Base-by-base conservation (phyloP, 306 rosid species). In the Dryas alaskensis region DNA sequence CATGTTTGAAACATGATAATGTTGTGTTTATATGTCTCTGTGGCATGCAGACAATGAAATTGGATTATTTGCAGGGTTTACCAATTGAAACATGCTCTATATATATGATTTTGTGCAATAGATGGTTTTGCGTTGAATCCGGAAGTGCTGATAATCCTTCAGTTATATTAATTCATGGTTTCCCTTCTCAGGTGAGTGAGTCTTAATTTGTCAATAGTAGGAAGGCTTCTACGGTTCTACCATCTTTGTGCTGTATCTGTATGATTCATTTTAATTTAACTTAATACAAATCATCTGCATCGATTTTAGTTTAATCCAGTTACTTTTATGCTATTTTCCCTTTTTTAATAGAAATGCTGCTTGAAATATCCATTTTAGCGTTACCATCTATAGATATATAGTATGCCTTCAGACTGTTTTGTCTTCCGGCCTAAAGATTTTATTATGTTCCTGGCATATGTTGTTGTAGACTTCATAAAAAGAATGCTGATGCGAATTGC, bases 91-190 rank as follows among this genome's bases (percentile, higher is more conserved):
- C 55, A 60, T 77, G 77, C 81, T 89, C 77, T 83, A 39, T 81
- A 17, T 82, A 51, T 77, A 73, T 86, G 86, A 74, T 83, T 92
- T 88, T 86, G 85, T 83, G 74, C 79, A 61, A 84, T 92, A 90
- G 98, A 89, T 90, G 98, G 98, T 92, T 92, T 74, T 90, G 91
- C 87, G 92, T 92, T 76, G 91, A 92, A 80, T 65, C 84, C 5
- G 98, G 97, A 83, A 90, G 85, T 64, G 85, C 82, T 75, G 95
- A 80, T 80, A 90, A 87, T 69, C 92, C 92, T 73, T 31, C 92
- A 50, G 92, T 92, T 81, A 73, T 92, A 86, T 69, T 92, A 66
- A 76, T 92, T 80, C 98, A 92, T 31, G 98, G 98, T 83, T 89
- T 92, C 70, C 98, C 98, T 80, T 92, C 97, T 19, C 98, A 90